Conservation (phyloP, 2,329 filamentous ascomycete genomes). For the Cylindrodendrum hubeiense region DNA sequence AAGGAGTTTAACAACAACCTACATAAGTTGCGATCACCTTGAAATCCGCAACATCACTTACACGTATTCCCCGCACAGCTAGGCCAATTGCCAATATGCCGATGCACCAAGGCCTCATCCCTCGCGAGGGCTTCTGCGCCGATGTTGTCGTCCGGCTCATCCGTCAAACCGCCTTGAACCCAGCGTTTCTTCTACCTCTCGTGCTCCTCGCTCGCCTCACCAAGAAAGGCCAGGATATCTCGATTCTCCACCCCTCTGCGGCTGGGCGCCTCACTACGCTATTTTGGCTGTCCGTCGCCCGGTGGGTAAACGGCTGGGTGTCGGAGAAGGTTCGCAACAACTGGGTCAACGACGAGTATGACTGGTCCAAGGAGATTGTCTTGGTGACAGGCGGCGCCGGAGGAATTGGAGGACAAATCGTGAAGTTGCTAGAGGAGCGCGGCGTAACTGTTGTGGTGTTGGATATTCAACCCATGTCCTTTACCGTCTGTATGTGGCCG, state of each 20-base stretch:
- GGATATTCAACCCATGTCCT: slow-evolving; percentile 74
- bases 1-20: background rate
- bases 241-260: slow-evolving; percentile 63
- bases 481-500: slow-evolving; percentile 57
- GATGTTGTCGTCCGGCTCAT: slow-evolving; percentile 71
- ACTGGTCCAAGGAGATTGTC: slow-evolving; percentile 78
- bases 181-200: slow-evolving; percentile 72
- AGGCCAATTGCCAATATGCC: slow-evolving; percentile 43
- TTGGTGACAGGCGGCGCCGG: slow-evolving; percentile 81
- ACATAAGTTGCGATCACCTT: background rate
- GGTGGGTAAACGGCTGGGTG: slow-evolving; percentile 46
- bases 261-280: slow-evolving; percentile 60
- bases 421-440: slow-evolving; percentile 72
- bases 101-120: slow-evolving; percentile 64
- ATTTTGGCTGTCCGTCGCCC: slow-evolving; percentile 47
- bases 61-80: background rate
- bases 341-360: slow-evolving; percentile 60
- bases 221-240: slow-evolving; percentile 68
- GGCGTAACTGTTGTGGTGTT: slow-evolving; percentile 78
- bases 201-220: slow-evolving; percentile 74
- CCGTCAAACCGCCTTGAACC: slow-evolving; percentile 73
- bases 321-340: slow-evolving; percentile 52
- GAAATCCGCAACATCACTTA: background rate
- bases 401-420: slow-evolving; percentile 78
- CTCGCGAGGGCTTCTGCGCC: slow-evolving; percentile 69